phyloP scores from a whole-genome alignment of 2,329 filamentous ascomycete species.

The Epichloe aotearoae region DNA sequence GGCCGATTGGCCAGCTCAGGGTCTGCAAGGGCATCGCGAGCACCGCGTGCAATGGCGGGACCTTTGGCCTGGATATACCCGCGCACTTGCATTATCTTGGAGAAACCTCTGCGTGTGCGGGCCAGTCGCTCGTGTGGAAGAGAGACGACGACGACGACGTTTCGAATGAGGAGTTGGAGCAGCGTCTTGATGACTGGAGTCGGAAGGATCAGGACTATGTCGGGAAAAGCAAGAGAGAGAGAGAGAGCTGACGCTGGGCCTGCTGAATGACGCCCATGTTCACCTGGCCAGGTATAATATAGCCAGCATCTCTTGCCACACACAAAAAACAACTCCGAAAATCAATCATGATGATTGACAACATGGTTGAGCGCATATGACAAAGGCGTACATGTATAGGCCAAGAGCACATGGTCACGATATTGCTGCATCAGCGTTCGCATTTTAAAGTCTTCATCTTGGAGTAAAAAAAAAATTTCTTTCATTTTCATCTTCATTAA shows the following conservation, averaged over 20 bases:
- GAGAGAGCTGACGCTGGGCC: neutral
- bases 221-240: neutral
- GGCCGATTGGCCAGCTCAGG: conserved; percentile 26
- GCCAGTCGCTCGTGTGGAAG: conserved; percentile 14
- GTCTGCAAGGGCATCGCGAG: conserved; percentile 36
- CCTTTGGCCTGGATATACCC: conserved; percentile 27
- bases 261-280: neutral
- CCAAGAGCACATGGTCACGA: no score
- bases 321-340: no score
- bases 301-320: no score
- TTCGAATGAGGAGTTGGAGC: conserved; percentile 25
- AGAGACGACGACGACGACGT: conserved; percentile 8
- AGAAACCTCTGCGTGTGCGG: conserved; percentile 26
- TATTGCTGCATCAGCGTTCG: no score
- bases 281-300: no score
- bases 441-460: no score
- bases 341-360: no score
- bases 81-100: conserved; percentile 39
- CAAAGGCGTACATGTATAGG: no score
- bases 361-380: no score
- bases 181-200: conserved; percentile 17
- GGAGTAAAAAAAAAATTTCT: no score
- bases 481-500: no score
- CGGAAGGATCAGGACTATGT: neutral
- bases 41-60: conserved; percentile 37